Evolutionary conservation across 768 basidiomycete species (phyloP).

Genomic region (Guyanaporus albipodus): DNA sequence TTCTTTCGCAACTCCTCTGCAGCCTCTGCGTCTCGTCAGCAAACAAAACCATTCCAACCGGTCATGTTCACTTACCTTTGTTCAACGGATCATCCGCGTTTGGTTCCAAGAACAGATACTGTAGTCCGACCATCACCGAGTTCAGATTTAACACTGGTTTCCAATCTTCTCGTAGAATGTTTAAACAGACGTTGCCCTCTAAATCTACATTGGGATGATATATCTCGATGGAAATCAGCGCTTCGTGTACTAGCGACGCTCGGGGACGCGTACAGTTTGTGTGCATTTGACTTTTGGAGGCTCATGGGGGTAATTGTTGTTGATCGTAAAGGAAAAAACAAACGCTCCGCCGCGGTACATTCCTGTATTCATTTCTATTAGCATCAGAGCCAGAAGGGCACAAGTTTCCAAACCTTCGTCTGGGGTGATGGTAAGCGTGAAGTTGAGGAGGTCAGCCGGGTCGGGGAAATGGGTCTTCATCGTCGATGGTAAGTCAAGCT

Average conservation of each 20-base stretch:
- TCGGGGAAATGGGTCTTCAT: conserved; percentile 96
- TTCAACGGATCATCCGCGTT: conserved; percentile 98
- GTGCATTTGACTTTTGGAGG: conserved; percentile 99
- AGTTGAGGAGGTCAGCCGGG: conserved; percentile 93
- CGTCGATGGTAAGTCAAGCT: conserved; percentile 91
- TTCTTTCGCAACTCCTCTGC: conserved; percentile 91
- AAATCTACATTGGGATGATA: conserved; percentile 99
- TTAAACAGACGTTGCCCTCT: conserved; percentile 97
- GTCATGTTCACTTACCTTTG: conserved; percentile 67
- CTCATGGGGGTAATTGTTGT: conserved; percentile 97
- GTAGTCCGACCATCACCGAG: conserved; percentile 96
- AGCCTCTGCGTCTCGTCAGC: conserved; percentile 61
- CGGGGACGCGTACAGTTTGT: conserved; percentile 63
- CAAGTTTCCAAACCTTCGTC: conserved; percentile 73
- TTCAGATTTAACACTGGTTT: conserved; percentile 98
- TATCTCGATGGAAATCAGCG: conserved; percentile 52
- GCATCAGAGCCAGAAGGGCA: conserved; percentile 1
- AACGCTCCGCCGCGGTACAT: conserved; percentile 98
- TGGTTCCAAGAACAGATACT: conserved; percentile 97
- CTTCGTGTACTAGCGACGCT: background rate
- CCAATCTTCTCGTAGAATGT: conserved; percentile 99
- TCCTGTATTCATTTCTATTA: conserved; percentile 44
- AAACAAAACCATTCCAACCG: background rate
- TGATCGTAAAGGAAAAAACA: conserved; percentile 92
- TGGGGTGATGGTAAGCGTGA: conserved; percentile 90